These are phyloP conservation scores for Sphaerostilbella broomeana DNA, from an alignment of 2,329 filamentous ascomycete genomes.

Conservation along the genomic window DNA sequence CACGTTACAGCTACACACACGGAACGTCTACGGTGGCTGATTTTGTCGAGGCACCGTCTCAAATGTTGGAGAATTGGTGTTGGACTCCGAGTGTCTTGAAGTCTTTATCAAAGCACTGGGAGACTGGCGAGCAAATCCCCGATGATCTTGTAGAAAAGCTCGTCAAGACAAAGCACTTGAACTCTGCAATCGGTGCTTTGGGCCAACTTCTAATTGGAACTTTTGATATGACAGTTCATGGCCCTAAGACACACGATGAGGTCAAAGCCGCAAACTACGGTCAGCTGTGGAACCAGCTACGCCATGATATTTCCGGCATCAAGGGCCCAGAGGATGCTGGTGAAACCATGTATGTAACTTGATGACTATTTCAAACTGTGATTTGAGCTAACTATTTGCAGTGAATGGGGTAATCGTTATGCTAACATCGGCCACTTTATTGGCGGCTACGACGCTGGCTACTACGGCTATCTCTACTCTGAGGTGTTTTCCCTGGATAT, in stretches of 20 bases:
- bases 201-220: slow-evolving; percentile 74
- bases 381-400: slow-evolving; percentile 30
- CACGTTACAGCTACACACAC: slow-evolving; percentile 59
- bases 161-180: slow-evolving; percentile 72
- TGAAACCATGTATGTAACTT: slow-evolving; percentile 37
- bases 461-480: slow-evolving; percentile 69
- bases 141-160: slow-evolving; percentile 68
- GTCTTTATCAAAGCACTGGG: slow-evolving; percentile 66
- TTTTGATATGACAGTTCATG: slow-evolving; percentile 78
- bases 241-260: slow-evolving; percentile 61
- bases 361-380: background rate
- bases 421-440: slow-evolving; percentile 78
- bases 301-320: slow-evolving; percentile 64
- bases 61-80: slow-evolving; percentile 74
- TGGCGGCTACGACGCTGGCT: slow-evolving; percentile 78
- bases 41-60: slow-evolving; percentile 65
- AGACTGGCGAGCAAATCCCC: slow-evolving; percentile 62
- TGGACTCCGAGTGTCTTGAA: slow-evolving; percentile 61
- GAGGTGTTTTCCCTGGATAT: slow-evolving; percentile 81
- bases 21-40: slow-evolving; percentile 60
- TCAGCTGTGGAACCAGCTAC: slow-evolving; percentile 64
- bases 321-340: slow-evolving; percentile 66
- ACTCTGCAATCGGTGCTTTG: slow-evolving; percentile 71
- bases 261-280: slow-evolving; percentile 59
- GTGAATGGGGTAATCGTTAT: slow-evolving; percentile 69